These are phyloP conservation scores for bread wheat (Triticum aestivum) DNA, from an alignment of 176 grass and related monocot genomes.

Conservation along the genomic window IWGSC_CS_RefSeq_v2.1 NC_057803.1:136408122-136408621, in stretches of 20 bases:
- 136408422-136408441: constrained; percentile 77
- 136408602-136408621: constrained; percentile 72
- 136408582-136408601: constrained; percentile 94
- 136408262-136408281: constrained; percentile 70
- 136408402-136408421: constrained; percentile 56
- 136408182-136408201: constrained; percentile 43
- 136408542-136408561: constrained; percentile 75
- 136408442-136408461: constrained; percentile 92
- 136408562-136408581: constrained; percentile 77
- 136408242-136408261: constrained; percentile 89
- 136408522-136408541: constrained; percentile 67
- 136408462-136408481: constrained; percentile 73
- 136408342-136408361: constrained; percentile 65
- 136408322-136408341: constrained; percentile 74
- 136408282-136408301: constrained; percentile 84
- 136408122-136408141: constrained; percentile 15
- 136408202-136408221: constrained; percentile 82
- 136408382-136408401: constrained; percentile 52
- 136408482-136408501: constrained; percentile 69
- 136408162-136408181: constrained; percentile 3
- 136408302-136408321: constrained; percentile 83
- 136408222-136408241: constrained; percentile 75
- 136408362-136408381: constrained; percentile 75
- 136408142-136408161: background rate
- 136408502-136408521: constrained; percentile 58